Percentiles rank a stretch among this genome's conserved stretches.
Evolutionary conservation across 2,329 filamentous ascomycete genomes (phyloP).

Genomic region (Drechslerella dactyloides): DNA sequence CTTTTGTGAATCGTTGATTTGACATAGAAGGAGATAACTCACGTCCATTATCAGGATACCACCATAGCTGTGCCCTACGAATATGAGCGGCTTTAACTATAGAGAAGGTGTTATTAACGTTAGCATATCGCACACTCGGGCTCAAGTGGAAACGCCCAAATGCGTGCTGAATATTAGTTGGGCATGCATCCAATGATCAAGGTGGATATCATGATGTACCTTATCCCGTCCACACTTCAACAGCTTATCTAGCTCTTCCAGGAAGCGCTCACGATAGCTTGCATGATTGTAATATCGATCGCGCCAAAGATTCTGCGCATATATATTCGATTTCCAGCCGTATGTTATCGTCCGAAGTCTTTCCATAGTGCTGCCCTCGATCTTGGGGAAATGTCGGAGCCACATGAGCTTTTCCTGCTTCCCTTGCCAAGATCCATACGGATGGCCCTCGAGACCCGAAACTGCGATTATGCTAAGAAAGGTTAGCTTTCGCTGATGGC

Average conservation of each 20-base stretch:
- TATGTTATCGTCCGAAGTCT: slow-evolving; percentile 4
- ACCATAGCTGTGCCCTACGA: slow-evolving; percentile 13
- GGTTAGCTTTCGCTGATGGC: too few species aligned
- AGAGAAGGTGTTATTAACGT: not conserved
- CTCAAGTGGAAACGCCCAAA: too few species aligned
- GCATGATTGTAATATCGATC: not conserved
- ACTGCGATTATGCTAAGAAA: slow-evolving; percentile 7
- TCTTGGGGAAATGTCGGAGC: slow-evolving; percentile 5
- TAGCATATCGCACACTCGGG: too few species aligned
- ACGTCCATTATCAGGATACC: slow-evolving; percentile 10
- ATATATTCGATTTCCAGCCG: slow-evolving; percentile 5
- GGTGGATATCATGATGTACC: not conserved
- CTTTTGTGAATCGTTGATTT: too few species aligned
- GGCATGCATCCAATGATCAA: not conserved
- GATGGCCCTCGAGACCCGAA: slow-evolving; percentile 1
- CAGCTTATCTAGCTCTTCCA: not conserved
- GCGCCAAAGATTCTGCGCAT: not conserved
- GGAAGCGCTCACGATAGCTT: not conserved
- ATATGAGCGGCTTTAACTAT: not conserved
- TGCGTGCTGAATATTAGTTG: too few species aligned
- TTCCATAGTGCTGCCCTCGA: not conserved
- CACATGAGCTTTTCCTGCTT: slow-evolving; percentile 1
- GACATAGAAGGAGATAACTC: not conserved
- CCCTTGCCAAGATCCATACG: slow-evolving; percentile 8
- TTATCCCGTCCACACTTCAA: not conserved